Conservation (phyloP, 768 basidiomycete genomes). For the Hericium coralloides region DNA sequence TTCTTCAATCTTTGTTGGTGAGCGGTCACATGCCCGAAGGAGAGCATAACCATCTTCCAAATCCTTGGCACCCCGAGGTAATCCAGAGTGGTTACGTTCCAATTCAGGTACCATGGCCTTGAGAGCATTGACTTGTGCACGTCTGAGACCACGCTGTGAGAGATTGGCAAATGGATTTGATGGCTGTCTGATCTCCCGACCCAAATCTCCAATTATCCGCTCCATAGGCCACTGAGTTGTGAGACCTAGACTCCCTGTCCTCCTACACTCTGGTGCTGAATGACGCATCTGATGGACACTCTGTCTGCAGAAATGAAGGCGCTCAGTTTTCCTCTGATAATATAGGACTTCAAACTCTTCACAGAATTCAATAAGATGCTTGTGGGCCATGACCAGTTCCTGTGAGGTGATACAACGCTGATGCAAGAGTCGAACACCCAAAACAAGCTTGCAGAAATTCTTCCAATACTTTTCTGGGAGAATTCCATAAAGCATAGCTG, state of each 20-base stretch:
- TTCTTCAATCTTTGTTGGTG: background rate
- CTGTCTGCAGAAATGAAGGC: slow-evolving; percentile 27
- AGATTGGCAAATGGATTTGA: slow-evolving; percentile 20
- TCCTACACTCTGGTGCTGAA: slow-evolving; percentile 14
- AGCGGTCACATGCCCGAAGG: slow-evolving; percentile 6
- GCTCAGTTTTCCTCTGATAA: slow-evolving; percentile 17
- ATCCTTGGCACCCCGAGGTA: slow-evolving; percentile 8
- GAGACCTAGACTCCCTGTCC: slow-evolving; percentile 11
- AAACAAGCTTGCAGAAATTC: slow-evolving; percentile 21
- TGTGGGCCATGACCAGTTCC: slow-evolving; percentile 17
- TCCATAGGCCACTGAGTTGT: slow-evolving; percentile 19
- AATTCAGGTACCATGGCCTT: slow-evolving; percentile 4
- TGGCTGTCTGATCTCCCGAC: slow-evolving; percentile 18
- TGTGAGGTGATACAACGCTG: slow-evolving; percentile 8
- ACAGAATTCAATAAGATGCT: slow-evolving; percentile 17
- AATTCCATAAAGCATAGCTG: background rate
- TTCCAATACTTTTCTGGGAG: slow-evolving; percentile 16
- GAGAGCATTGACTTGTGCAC: slow-evolving; percentile 1
- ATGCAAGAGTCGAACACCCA: slow-evolving; percentile 15
- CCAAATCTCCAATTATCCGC: slow-evolving; percentile 17
- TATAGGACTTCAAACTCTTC: slow-evolving; percentile 29
- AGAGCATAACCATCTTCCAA: slow-evolving; percentile 19
- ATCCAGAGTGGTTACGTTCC: background rate
- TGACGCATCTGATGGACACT: slow-evolving; percentile 26
- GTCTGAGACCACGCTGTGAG: slow-evolving; percentile 11